Evolutionary conservation across 2,329 filamentous ascomycete genomes (phyloP), one percentile per base, ranked within the genome.

Genomic region (Aspergillus nomiae): DNA sequence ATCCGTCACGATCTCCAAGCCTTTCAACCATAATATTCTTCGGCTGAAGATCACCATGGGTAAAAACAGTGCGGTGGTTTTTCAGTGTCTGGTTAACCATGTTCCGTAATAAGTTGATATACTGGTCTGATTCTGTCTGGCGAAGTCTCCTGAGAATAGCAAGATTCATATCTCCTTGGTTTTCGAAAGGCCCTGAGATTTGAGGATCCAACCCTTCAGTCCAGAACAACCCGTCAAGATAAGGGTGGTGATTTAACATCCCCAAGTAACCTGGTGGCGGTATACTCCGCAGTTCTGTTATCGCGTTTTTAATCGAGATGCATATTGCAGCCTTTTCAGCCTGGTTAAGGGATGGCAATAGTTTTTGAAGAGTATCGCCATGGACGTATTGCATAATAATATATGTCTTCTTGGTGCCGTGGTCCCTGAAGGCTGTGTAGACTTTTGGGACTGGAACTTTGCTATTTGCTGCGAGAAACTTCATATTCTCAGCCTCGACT

Each of bases 161-260:
- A 51, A 24, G 48, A 51, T 51, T 51, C 48, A 51, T 51, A 2
- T 32, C 48, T 24, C 21, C 11, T 28, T 51, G 48, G 14, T 21
- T 51, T 11, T 8, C 14, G 3, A 51, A 51, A 4, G 48, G 48
- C 14, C 48, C 34, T 5, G 63, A 67, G 24, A 69, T 62, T 38
- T 36, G 58, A 19, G 60, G 59, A 50, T 67, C 38, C 14, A 56
- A 34, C 56, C 56, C 62, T 46, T 46, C 30, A 3, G 53, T 67
- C 56, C 61, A 69, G 45, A 68, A 63, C 5, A 69, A 59, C n/a
- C 65, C 63, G 36, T 69, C 66, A 46, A 57, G 54, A 54, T 63
- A 68, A 58, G 63, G 66, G 36, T 56, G 57, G 43, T 48, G 55
- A 46, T 60, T 63, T 43, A 65, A 61, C 41, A 62, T 70, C 19